phyloP scores from a whole-genome alignment of 495 filamentous ascomycete species.

The Cryomyces antarcticus region DNA sequence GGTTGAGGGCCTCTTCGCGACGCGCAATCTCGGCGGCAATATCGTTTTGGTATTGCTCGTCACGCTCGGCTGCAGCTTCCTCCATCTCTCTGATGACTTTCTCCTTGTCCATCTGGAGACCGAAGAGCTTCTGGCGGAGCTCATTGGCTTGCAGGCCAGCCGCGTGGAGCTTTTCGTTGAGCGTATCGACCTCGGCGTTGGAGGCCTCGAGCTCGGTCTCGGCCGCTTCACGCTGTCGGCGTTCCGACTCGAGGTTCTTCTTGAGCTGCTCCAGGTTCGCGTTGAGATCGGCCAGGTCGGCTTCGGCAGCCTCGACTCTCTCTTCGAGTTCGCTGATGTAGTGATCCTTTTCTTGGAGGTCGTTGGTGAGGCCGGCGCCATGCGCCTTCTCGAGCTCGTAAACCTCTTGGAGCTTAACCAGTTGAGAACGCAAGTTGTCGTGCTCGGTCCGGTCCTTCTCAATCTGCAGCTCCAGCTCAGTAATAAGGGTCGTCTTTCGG shows the following conservation, averaged over 20 bases:
- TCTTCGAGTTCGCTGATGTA: slow-evolving; percentile 7
- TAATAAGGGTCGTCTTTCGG: slow-evolving; percentile 8
- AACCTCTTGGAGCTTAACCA: background rate
- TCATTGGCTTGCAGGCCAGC: slow-evolving; percentile 18
- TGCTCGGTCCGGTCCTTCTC: slow-evolving; percentile 2
- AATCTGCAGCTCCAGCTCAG: slow-evolving; percentile 8
- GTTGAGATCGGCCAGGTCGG: slow-evolving; percentile 3
- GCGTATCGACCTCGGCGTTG: slow-evolving; percentile 8
- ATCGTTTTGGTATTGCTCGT: slow-evolving; percentile 6
- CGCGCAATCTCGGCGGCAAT: slow-evolving; percentile 7
- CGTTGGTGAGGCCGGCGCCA: slow-evolving; percentile 7
- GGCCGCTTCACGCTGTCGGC: slow-evolving; percentile 14
- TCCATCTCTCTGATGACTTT: slow-evolving; percentile 8
- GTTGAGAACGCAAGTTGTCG: slow-evolving; percentile 1
- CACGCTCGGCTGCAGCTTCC: slow-evolving; percentile 4
- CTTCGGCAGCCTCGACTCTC: slow-evolving; percentile 7
- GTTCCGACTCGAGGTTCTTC: slow-evolving; percentile 9
- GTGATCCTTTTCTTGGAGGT: slow-evolving; percentile 4
- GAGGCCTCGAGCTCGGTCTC: slow-evolving; percentile 13
- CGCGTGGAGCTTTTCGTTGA: slow-evolving; percentile 10
- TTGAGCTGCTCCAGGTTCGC: slow-evolving; percentile 8
- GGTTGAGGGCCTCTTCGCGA: slow-evolving; percentile 8
- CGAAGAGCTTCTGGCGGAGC: slow-evolving; percentile 18
- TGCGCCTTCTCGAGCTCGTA: background rate
- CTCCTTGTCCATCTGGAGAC: slow-evolving; percentile 14